Conservation (phyloP, 441 rosid genomes). For the Populus hybrid region DNA sequence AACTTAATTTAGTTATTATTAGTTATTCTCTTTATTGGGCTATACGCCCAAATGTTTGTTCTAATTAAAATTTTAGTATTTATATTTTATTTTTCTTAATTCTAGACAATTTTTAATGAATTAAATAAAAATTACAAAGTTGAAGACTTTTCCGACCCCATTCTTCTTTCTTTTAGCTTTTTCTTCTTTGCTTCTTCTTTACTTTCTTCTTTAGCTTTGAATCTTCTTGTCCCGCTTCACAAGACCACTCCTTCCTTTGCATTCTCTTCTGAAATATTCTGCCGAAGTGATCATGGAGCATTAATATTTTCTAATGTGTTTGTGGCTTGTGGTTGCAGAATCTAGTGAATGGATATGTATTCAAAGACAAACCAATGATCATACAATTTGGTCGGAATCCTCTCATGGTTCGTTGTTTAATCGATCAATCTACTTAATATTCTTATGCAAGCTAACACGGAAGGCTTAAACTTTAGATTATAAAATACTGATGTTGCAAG, state of each 20-base stretch:
- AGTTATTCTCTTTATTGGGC: too few relatives aligned
- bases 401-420: conserved; percentile 8
- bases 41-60: too few relatives aligned
- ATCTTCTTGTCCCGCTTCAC: neutral
- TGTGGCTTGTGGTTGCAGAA: conserved; percentile 47
- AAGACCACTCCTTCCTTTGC: neutral
- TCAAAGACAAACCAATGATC: conserved; percentile 88
- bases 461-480: neutral
- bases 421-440: neutral
- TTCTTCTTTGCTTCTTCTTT: too few relatives aligned
- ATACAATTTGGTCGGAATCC: conserved; percentile 85
- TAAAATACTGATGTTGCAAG: too few relatives aligned
- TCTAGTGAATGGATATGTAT: conserved; percentile 75
- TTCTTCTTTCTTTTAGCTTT: too few relatives aligned
- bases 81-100: too few relatives aligned
- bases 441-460: neutral
- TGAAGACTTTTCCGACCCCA: too few relatives aligned
- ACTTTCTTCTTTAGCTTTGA: too few relatives aligned
- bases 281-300: neutral
- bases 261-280: neutral
- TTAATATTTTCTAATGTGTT: neutral
- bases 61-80: too few relatives aligned
- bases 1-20: too few relatives aligned
- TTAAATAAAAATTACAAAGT: too few relatives aligned
- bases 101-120: too few relatives aligned